Percentiles rank a stretch among this genome's conserved stretches.
phyloP scores from a whole-genome alignment of 2,329 filamentous ascomycete genomes.

The Dactylellina haptotyla region DNA sequence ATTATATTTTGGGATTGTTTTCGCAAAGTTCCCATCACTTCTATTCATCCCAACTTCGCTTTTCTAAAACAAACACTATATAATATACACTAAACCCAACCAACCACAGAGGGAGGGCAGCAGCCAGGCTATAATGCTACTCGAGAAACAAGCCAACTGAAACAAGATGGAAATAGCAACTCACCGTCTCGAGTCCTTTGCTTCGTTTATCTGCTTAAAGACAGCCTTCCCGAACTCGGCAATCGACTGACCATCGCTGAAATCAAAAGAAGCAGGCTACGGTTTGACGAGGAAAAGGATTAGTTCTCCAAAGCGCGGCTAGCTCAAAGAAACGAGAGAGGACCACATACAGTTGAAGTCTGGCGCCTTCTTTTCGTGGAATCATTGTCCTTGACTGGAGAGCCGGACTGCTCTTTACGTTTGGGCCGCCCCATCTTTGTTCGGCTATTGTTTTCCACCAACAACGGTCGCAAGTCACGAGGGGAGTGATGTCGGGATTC shows the following conservation, averaged over 20 bases:
- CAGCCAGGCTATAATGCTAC: no score
- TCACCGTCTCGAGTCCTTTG: constrained; percentile 44
- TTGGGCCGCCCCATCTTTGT: constrained; percentile 51
- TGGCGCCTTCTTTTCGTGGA: constrained; percentile 38
- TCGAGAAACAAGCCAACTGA: no score
- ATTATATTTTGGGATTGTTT: constrained; percentile 1
- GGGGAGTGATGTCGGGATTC: background rate
- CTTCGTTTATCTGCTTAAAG: constrained; percentile 27
- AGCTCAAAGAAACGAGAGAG: background rate
- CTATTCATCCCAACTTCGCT: constrained; percentile 4
- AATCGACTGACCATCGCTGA: constrained; percentile 33
- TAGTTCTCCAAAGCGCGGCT: constrained; percentile 8
- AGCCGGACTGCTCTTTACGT: constrained; percentile 51
- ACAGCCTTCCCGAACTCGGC: constrained; percentile 31
- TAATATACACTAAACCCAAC: background rate
- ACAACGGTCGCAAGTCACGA: constrained; percentile 8
- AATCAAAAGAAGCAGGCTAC: constrained; percentile 38
- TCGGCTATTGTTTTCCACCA: constrained; percentile 30
- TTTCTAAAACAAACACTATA: background rate
- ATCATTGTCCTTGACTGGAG: constrained; percentile 42
- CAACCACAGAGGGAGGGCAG: background rate
- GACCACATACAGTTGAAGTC: constrained; percentile 35
- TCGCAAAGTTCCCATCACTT: constrained; percentile 1
- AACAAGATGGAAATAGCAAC: constrained; percentile 3
- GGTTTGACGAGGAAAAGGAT: constrained; percentile 10